Evolutionary conservation across 768 basidiomycete genomes (phyloP), one percentile per base, ranked within the genome.

Genomic region (Chiua virens): DNA sequence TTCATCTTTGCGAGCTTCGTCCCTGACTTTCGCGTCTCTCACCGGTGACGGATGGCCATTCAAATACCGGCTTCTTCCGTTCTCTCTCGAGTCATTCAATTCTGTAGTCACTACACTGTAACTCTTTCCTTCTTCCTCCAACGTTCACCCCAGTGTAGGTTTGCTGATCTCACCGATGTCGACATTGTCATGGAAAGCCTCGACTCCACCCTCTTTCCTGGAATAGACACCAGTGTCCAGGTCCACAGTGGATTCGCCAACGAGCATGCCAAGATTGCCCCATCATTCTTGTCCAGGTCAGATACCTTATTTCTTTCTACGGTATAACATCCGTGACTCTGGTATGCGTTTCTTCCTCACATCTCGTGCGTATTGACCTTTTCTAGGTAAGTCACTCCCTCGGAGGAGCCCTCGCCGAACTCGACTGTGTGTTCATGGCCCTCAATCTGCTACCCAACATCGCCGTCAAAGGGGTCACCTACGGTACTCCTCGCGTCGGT

Each of bases 171-270:
- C 43, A 83, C 79, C 14, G 80, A 85, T 58, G 47, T 57, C 47
- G 66, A 81, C 50, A 64, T 83, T 44, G 1, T 66, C 28, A 66
- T 72, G 59, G 62, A 67, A 27, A 56, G 50, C 15, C 69, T 84
- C 23, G 65, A 80, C 57, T 25, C 73, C 2, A 63, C 64, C 1
- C 73, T 85, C 8, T 86, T 85, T 70, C 84, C 84, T 2, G 83
- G 81, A 1, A 62, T 83, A 14, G 58, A 73, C 27, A 64, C 63
- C 17, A 65, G 49, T 32, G 75, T 81, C 18, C 56, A 62, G 49
- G 81, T 77, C 17, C 84, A 81, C 57, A 69, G 73, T 34, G 83
- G 85, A 5, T 86, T 85, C 63, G 71, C 75, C 2, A 61, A 75
- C 35, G 73, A 73, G 43, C 83, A 85, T 36, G 75, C 79, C 2